Conservation (phyloP, 2,329 filamentous ascomycete genomes). For the Nemania abortiva region DNA sequence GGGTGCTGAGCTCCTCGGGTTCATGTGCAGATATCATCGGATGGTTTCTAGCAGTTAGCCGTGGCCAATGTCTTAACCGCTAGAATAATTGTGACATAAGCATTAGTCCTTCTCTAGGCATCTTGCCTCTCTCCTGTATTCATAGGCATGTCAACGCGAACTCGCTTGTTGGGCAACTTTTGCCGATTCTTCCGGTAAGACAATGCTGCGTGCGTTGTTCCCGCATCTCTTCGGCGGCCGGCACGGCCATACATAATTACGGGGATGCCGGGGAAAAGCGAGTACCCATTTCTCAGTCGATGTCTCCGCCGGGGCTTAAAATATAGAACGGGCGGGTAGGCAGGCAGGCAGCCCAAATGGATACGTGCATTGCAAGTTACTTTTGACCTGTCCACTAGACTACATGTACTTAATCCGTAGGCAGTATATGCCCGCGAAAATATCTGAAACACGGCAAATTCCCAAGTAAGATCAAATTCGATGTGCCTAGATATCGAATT, state of each 20-base stretch:
- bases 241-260: slow-evolving; percentile 12
- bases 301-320: slow-evolving; percentile 13
- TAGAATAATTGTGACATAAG: neutral
- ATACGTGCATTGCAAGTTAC: slow-evolving; percentile 25
- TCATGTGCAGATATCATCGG: neutral
- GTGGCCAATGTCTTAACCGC: neutral
- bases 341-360: slow-evolving; percentile 20
- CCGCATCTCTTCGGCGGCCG: slow-evolving; percentile 2
- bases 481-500: slow-evolving; percentile 21
- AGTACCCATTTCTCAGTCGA: slow-evolving; percentile 12
- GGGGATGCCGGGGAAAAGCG: slow-evolving; percentile 14
- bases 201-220: slow-evolving; percentile 13
- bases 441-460: slow-evolving; percentile 5
- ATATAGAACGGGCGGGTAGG: slow-evolving; percentile 22
- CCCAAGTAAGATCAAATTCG: slow-evolving; percentile 1
- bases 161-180: slow-evolving; percentile 2
- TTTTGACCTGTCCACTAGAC: slow-evolving; percentile 2
- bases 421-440: neutral
- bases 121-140: neutral
- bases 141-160: neutral
- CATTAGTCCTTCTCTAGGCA: neutral
- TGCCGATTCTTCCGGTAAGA: slow-evolving; percentile 11
- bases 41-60: neutral
- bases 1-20: neutral
- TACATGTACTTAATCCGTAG: slow-evolving; percentile 12